These are phyloP conservation scores for Cyberlindnera galapagoensis DNA, from an alignment of 805 yeast genomes.

Conservation along the genomic window DNA sequence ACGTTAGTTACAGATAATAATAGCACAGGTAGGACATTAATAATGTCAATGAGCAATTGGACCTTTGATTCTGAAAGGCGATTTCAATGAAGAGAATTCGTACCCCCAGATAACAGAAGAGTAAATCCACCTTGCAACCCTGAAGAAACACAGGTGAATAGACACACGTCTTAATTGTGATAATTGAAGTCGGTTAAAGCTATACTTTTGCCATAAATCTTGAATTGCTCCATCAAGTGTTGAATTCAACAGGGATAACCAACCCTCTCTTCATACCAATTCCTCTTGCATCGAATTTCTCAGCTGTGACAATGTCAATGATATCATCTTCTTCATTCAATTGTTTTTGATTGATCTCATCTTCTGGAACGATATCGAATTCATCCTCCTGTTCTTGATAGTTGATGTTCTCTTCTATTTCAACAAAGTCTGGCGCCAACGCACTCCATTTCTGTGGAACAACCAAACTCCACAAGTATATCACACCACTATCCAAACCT, in stretches of 20 bases:
- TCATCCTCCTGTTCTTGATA: constrained; percentile 89
- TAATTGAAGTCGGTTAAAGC: too few relatives aligned
- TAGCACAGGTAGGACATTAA: too few relatives aligned
- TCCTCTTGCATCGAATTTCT: constrained; percentile 67
- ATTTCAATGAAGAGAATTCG: too few relatives aligned
- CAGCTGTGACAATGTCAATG: constrained; percentile 63
- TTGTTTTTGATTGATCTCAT: constrained; percentile 52
- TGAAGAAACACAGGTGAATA: too few relatives aligned
- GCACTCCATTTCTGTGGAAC: constrained; percentile 96
- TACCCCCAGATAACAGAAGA: too few relatives aligned
- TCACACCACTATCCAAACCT: constrained; percentile 78
- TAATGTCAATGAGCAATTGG: too few relatives aligned
- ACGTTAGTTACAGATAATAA: too few relatives aligned
- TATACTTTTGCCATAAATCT: too few relatives aligned
- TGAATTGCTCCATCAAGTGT: too few relatives aligned
- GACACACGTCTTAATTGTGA: too few relatives aligned
- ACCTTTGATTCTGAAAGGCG: too few relatives aligned
- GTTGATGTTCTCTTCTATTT: constrained; percentile 84
- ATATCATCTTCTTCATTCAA: constrained; percentile 57
- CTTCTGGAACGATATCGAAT: constrained; percentile 74
- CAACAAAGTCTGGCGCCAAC: constrained; percentile 92
- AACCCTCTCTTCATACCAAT: constrained; percentile 50
- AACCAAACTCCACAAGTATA: constrained; percentile 75
- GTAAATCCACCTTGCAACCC: too few relatives aligned
- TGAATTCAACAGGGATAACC: constrained; percentile 47